Evolutionary conservation across 2,329 filamentous ascomycete genomes (phyloP).

Genomic region (Hypoxylon sp.): DNA sequence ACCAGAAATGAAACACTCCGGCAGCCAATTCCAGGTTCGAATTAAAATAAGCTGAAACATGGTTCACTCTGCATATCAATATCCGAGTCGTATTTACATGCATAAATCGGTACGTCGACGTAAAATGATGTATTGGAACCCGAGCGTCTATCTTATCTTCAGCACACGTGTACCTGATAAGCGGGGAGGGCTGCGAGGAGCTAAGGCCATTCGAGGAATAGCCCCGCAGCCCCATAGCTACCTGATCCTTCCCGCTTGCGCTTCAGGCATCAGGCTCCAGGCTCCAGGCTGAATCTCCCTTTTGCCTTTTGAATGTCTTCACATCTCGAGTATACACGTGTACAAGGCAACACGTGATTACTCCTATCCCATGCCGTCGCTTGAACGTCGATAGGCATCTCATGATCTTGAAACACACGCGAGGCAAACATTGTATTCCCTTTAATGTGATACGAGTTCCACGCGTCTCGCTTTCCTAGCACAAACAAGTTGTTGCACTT

Average conservation of each 20-base stretch:
- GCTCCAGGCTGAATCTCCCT: not conserved
- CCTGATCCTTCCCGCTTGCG: not conserved
- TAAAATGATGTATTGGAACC: not conserved
- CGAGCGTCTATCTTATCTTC: not conserved
- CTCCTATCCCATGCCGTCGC: not conserved
- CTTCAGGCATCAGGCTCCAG: not conserved
- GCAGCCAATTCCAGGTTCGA: too few species aligned
- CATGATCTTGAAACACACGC: slow-evolving; percentile 24
- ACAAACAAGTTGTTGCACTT: not conserved
- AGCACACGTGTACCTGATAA: not conserved
- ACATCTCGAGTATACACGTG: slow-evolving; percentile 3
- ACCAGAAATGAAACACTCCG: too few species aligned
- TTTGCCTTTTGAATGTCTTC: not conserved
- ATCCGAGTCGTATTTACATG: too few species aligned
- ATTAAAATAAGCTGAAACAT: not conserved
- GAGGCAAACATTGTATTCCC: slow-evolving; percentile 2
- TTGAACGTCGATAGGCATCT: not conserved
- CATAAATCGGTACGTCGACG: not conserved
- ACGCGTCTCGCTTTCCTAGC: not conserved
- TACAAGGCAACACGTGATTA: slow-evolving; percentile 1
- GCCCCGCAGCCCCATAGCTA: slow-evolving; percentile 7
- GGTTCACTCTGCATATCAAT: too few species aligned
- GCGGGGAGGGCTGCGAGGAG: not conserved
- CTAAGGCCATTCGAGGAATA: not conserved
- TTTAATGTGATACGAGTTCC: not conserved